Evolutionary conservation across 257 asterid genomes (phyloP), one percentile per base, ranked within the genome.

Genomic region (Solanum ossicruentum): DNA sequence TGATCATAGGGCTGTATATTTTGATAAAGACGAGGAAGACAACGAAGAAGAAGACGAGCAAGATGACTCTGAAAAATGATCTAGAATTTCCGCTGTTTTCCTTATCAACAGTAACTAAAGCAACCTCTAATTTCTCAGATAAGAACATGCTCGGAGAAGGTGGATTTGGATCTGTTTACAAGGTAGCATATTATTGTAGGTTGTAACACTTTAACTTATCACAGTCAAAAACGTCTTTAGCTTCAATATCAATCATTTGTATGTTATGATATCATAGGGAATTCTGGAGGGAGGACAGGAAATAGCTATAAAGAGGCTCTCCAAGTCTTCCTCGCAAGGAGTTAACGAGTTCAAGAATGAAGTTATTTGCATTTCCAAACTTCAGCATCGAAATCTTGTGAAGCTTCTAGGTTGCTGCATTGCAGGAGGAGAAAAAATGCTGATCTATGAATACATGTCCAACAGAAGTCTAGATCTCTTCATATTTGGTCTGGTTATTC

Each of bases 341-440:
- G 80, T 67, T 3, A 86, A 86, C 7, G 89, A 89, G 89, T 89
- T 89, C 86, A 89, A 82, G 88, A 89, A 86, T 60, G 92, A 89
- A 83, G 89, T 87, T 10, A 18, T 39, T n/a, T 61, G 1, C 57
- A 81, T 81, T 11, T 18, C 84, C 7, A 82, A 82, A 39, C 84
- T 61, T 82, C 84, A 82, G 57, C 84, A 82, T 61, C 49, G 84
- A 61, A 23, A 82, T 45, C 84, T 82, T 61, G 77, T 89, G 84
- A 87, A 88, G 89, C 91, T 89, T 84, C 65, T 87, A 3, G 91
- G 90, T 61, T 89, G 86, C 69, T 89, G 90, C 89, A 69, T 89
- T 55, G 77, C 88, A 87, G 85, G 88, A 82, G 89, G 83, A 65
- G 84, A 61, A 61, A 82, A 58, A 56, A 43, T 82, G 77, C 3